Conservation (phyloP, 352 stramenopile genomes). For the Saprolegnia parasitica region DNA sequence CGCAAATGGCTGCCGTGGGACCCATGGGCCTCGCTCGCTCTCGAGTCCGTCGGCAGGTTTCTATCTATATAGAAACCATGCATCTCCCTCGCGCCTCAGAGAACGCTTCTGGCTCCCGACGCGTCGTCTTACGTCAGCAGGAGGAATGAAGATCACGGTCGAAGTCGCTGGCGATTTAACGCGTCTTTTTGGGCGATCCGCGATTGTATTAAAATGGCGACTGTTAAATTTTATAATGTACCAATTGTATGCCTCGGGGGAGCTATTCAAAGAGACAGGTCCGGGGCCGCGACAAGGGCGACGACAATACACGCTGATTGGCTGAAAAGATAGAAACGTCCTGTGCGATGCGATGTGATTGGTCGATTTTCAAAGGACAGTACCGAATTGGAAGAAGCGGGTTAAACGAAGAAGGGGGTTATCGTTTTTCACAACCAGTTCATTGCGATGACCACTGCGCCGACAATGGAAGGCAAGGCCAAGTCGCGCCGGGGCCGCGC, state of each 20-base stretch:
- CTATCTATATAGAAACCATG: too few relatives aligned
- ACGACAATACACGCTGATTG: not conserved
- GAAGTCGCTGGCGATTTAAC: too few relatives aligned
- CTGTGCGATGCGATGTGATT: not conserved
- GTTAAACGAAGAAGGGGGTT: constrained; percentile 28
- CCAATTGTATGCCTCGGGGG: too few relatives aligned
- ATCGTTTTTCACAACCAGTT: constrained; percentile 28
- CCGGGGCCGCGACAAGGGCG: not conserved
- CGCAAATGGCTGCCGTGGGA: not conserved
- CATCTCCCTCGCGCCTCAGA: too few relatives aligned
- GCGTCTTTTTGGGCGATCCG: too few relatives aligned
- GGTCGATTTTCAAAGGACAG: constrained; percentile 25
- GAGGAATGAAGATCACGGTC: too few relatives aligned
- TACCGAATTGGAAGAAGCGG: constrained; percentile 9
- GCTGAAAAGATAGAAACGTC: constrained; percentile 5
- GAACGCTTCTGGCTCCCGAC: too few relatives aligned
- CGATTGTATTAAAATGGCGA: too few relatives aligned
- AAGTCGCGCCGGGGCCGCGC: constrained; percentile 34
- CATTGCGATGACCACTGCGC: not conserved
- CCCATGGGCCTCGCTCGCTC: too few relatives aligned
- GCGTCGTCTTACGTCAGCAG: too few relatives aligned
- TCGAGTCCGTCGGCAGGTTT: too few relatives aligned
- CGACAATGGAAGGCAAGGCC: constrained; percentile 8
- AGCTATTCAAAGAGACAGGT: constrained; percentile 1
- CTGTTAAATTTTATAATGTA: too few relatives aligned